Evolutionary conservation across 1,284 basidiomycete species (phyloP).

Genomic region (Stereum hirsutum): DNA sequence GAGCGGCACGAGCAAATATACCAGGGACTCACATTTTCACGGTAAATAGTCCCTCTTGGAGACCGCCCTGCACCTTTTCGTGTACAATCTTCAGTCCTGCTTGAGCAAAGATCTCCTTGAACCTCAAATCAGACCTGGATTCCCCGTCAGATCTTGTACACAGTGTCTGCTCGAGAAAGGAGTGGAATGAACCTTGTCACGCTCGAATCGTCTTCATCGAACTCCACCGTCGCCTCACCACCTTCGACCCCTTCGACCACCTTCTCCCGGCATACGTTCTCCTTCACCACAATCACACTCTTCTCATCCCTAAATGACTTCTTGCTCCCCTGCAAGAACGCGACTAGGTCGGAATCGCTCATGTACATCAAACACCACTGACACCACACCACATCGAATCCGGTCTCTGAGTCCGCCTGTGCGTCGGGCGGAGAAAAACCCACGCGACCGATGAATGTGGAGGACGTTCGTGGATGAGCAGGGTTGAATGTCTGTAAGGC

Average conservation of each 20-base stretch:
- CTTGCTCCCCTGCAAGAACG: constrained; percentile 61
- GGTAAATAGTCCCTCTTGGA: constrained; percentile 71
- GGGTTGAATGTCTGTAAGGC: constrained; percentile 77
- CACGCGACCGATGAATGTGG: constrained; percentile 28
- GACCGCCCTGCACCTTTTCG: constrained; percentile 70
- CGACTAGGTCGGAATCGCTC: constrained; percentile 65
- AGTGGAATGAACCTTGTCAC: constrained; percentile 58
- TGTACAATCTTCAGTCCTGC: constrained; percentile 62
- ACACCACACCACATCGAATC: constrained; percentile 83
- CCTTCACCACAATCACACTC: constrained; percentile 80
- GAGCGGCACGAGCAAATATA: not conserved
- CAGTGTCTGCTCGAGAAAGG: not conserved
- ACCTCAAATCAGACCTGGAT: constrained; percentile 72
- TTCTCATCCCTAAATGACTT: constrained; percentile 40
- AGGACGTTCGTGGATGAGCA: constrained; percentile 22
- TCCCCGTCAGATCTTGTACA: not conserved
- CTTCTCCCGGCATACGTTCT: constrained; percentile 80
- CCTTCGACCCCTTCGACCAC: too few species aligned
- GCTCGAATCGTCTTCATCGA: constrained; percentile 84
- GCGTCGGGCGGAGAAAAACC: constrained; percentile 34
- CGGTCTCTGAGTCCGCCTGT: constrained; percentile 29
- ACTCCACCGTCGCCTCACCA: constrained; percentile 47
- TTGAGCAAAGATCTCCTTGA: constrained; percentile 64
- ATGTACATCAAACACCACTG: constrained; percentile 96
- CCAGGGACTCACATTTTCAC: constrained; percentile 68